A percentile compares a stretch with the other conserved stretches of the same genome.
These are phyloP conservation scores for Penicillium sp. DNA, from an alignment of 2,329 filamentous ascomycete genomes.

Conservation along the genomic window DNA sequence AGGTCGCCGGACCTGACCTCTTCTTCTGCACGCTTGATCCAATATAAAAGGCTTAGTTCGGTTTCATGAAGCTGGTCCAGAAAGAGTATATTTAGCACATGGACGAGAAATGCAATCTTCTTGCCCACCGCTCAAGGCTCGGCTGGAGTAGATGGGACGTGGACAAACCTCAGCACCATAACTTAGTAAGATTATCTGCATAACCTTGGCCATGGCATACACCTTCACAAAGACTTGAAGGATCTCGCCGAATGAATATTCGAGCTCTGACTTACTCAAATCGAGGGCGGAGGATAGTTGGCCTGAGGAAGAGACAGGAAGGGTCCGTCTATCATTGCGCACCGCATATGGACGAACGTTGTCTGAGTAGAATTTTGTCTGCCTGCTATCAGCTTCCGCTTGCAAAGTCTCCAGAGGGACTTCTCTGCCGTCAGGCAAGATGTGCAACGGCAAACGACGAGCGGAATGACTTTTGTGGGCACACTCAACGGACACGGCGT, in stretches of 20 bases:
- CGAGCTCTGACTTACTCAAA: slow-evolving; percentile 12
- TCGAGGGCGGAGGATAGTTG: slow-evolving; percentile 14
- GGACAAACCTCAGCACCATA: slow-evolving; percentile 32
- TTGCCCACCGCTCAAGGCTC: not conserved
- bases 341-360: slow-evolving; percentile 27
- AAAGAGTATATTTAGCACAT: slow-evolving; percentile 1
- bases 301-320: slow-evolving; percentile 5
- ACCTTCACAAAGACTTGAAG: slow-evolving; percentile 28
- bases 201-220: slow-evolving; percentile 33
- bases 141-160: not conserved
- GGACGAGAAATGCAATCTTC: not conserved
- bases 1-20: slow-evolving; percentile 24
- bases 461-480: too few species aligned
- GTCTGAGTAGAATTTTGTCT: slow-evolving; percentile 15
- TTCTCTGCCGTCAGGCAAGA: not conserved
- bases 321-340: slow-evolving; percentile 17
- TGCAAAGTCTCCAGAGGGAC: not conserved
- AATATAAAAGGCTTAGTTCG: slow-evolving; percentile 24
- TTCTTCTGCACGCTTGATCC: slow-evolving; percentile 28
- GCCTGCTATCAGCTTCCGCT: not conserved
- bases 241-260: slow-evolving; percentile 23
- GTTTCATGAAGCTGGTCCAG: slow-evolving; percentile 26
- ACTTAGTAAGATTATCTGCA: slow-evolving; percentile 26
- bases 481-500: too few species aligned
- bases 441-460: not conserved